Percentiles rank a stretch among this genome's conserved stretches.
phyloP scores from a whole-genome alignment of 1,284 basidiomycete species.

The Apiotrichum laibachii region DNA sequence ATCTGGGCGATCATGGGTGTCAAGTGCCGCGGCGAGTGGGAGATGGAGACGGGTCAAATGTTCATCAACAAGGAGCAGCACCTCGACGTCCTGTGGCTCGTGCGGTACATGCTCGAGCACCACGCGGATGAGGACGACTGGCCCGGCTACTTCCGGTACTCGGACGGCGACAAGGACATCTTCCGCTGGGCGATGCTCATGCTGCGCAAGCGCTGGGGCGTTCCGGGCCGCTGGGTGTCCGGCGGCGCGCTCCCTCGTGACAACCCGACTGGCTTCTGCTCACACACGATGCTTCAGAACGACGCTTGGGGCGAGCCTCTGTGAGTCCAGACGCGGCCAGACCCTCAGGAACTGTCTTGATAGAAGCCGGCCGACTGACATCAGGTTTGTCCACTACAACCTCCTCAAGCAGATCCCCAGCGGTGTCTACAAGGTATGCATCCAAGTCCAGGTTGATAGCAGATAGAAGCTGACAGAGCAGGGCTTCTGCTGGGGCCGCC shows the following conservation, averaged over 20 bases:
- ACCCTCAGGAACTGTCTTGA: no score
- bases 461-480: neutral
- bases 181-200: constrained; percentile 55
- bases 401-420: constrained; percentile 54
- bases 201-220: constrained; percentile 56
- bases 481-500: constrained; percentile 51
- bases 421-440: constrained; percentile 35
- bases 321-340: neutral
- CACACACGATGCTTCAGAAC: constrained; percentile 55
- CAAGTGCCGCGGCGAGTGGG: constrained; percentile 56
- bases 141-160: constrained; percentile 53
- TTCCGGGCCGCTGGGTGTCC: constrained; percentile 54
- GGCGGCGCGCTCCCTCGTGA: constrained; percentile 48
- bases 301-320: constrained; percentile 51
- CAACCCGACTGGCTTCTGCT: constrained; percentile 47
- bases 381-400: constrained; percentile 54
- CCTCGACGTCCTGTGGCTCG: constrained; percentile 52
- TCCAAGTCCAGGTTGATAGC: no score
- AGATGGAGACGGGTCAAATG: constrained; percentile 55
- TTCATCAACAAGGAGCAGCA: constrained; percentile 54
- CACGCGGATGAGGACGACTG: constrained; percentile 27
- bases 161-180: constrained; percentile 57
- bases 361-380: neutral
- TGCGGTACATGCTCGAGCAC: constrained; percentile 52
- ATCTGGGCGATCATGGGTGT: constrained; percentile 55